Conservation (phyloP, 1,139 yeast species). For the Lizanozyma gosingica region DNA sequence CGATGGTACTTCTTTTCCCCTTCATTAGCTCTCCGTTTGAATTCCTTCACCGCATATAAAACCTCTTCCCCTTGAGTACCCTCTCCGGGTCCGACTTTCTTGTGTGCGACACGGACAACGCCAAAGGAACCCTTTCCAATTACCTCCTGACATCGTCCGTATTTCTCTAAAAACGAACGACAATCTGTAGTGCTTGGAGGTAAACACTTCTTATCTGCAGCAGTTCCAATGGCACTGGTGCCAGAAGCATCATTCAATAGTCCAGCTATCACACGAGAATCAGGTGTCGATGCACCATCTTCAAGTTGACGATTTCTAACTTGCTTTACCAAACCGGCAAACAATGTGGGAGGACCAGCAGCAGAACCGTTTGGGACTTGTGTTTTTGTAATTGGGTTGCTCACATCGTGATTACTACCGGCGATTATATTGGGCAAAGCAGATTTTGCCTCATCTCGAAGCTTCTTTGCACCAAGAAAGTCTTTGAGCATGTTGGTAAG, state of each 20-base stretch:
- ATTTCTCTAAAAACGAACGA: constrained; percentile 39
- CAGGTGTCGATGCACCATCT: constrained; percentile 20
- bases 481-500: constrained; percentile 81
- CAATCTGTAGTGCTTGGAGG: constrained; percentile 18
- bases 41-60: constrained; percentile 41
- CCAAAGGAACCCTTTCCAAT: constrained; percentile 43
- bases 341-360: constrained; percentile 61
- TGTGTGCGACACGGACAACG: constrained; percentile 39
- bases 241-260: constrained; percentile 6
- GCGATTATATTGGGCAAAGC: constrained; percentile 66
- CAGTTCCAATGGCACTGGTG: constrained; percentile 7
- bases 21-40: constrained; percentile 33
- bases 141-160: constrained; percentile 43
- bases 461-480: constrained; percentile 69
- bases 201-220: not conserved
- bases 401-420: not conserved
- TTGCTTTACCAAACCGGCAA: constrained; percentile 73
- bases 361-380: constrained; percentile 5
- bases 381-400: constrained; percentile 7
- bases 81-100: constrained; percentile 14
- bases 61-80: constrained; percentile 19
- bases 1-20: constrained; percentile 37
- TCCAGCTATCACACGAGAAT: constrained; percentile 9
- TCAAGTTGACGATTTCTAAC: constrained; percentile 36
- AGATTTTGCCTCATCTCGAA: constrained; percentile 71